Evolutionary conservation across 2,329 filamentous ascomycete species (phyloP), one percentile per base, ranked within the genome.

Genomic region (Stachybotrys elegans): DNA sequence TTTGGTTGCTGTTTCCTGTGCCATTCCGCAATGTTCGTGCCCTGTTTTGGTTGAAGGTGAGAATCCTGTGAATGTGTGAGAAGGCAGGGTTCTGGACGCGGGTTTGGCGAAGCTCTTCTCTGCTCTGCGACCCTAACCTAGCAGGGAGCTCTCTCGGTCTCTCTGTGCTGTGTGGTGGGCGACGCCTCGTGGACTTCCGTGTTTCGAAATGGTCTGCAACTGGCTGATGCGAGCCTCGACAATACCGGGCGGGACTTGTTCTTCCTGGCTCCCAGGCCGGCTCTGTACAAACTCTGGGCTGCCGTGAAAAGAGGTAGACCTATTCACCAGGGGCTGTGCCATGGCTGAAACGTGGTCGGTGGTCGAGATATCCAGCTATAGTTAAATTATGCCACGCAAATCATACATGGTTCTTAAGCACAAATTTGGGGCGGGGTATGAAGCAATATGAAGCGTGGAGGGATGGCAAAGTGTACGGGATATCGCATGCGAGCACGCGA

Each of bases 191-290:
- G 31, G 25, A 17, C 36, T 22, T 20, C 49, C 44, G 27, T 51
- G 39, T 27, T 50, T 48, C 6, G 48, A 51, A 3, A 59, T 50
- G 4, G 48, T 56, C 19, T 51, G 52, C 23, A 64, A 51, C 25
- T 57, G 55, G 31, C 54, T 57, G 40, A 62, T 57, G 27, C 60
- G 61, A 22, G 56, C 48, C 20, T 52, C 43, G 19, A 63, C 59
- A 27, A 60, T 56, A 17, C 59, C 60, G 3, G 49, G 44, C 5
- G 56, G 58, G 38, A 59, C 46, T 29, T 47, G 31, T 41, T 48
- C 48, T 11, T 51, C 40, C 2, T 47, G 32, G 37, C 11, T 19
- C 27, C 42, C 22, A 40, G 48, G 34, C 36, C 51, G 27, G 23
- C 32, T 46, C 19, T 42, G 50, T 22, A 46, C 41, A 7, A 35